A percentile compares a stretch with the other conserved stretches of the same genome.
Conservation (phyloP, 768 basidiomycete genomes). For the Chalciporus chontae region DNA sequence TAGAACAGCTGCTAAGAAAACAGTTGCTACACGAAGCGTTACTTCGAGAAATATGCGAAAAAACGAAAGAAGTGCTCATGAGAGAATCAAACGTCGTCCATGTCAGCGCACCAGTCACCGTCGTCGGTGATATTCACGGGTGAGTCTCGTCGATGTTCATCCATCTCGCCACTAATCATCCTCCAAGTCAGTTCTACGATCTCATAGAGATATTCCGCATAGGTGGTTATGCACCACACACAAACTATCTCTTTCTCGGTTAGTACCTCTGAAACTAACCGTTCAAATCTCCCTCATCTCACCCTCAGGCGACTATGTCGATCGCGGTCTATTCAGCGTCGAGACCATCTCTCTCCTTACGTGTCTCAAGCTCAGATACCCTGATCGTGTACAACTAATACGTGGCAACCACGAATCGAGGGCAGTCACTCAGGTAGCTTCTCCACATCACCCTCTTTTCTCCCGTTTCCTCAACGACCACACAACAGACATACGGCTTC, state of each 20-base stretch:
- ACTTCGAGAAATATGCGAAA: slow-evolving; percentile 97
- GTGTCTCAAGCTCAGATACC: slow-evolving; percentile 94
- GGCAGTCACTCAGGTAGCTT: slow-evolving; percentile 92
- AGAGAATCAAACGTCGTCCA: slow-evolving; percentile 98
- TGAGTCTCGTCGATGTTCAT: slow-evolving; percentile 42
- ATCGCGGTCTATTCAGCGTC: slow-evolving; percentile 95
- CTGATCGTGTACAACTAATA: slow-evolving; percentile 94
- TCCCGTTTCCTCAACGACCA: slow-evolving; percentile 15
- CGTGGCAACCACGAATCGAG: slow-evolving; percentile 97
- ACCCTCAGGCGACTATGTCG: slow-evolving; percentile 89
- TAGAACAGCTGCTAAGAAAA: slow-evolving; percentile 83
- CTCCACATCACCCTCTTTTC: slow-evolving; percentile 2
- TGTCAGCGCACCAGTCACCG: slow-evolving; percentile 93
- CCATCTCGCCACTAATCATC: slow-evolving; percentile 30
- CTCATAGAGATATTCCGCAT: slow-evolving; percentile 98
- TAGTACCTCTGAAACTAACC: slow-evolving; percentile 20
- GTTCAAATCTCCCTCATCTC: slow-evolving; percentile 13
- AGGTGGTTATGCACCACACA: slow-evolving; percentile 94
- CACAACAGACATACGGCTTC: slow-evolving; percentile 89
- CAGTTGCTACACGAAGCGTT: slow-evolving; percentile 94
- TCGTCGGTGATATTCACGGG: slow-evolving; percentile 99
- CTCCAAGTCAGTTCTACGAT: slow-evolving; percentile 95
- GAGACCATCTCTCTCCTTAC: slow-evolving; percentile 97
- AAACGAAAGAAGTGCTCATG: slow-evolving; percentile 99
- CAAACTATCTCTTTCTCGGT: slow-evolving; percentile 99